Evolutionary conservation across 179 eudicot species (phyloP), one percentile per base, ranked within the genome.

Genomic region (Patellifolia procumbens): DNA sequence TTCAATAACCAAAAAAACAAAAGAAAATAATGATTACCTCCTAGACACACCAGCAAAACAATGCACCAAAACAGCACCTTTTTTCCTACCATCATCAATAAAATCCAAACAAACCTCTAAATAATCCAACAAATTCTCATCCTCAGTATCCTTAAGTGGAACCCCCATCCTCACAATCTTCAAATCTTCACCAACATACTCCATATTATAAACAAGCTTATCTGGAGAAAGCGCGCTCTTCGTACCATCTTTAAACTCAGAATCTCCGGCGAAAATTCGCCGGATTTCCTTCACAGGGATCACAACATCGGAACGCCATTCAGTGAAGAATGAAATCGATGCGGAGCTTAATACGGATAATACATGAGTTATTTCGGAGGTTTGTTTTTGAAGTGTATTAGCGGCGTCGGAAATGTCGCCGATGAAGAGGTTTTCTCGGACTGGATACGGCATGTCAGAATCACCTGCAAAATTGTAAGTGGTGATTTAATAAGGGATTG

Each of bases 21-120:
- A 31, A 10, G n/a, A n/a, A n/a, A n/a, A n/a, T n/a, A n/a, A n/a
- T n/a, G n/a, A 29, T 20, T 87, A 94, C 98, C 97, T 95, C 85
- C 99, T 91, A 10, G 99, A 95, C 2, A 95, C 97, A 59, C 99
- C 99, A 39, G 99, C 99, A 84, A 93, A 93, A 85, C 99, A 95
- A 85, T 95, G 99, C 70, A 95, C 99, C 81, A 95, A 81, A 81
- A 93, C 86, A 52, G 90, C 82, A 15, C 97, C 99, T 9, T 89
- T 74, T 63, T 93, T 91, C 79, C 93, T 85, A 51, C 88, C 83
- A 48, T 89, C 82, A 20, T 90, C 92, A 73, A 95, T 89, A 61
- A 93, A 95, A 86, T 93, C 91, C 88, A 95, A 87, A 74, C 92
- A 92, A 62, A 82, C 89, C 70, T 95, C 97, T 88, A 95, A 85